Conservation (phyloP, 2,329 filamentous ascomycete genomes). For the Alternaria arborescens region DNA sequence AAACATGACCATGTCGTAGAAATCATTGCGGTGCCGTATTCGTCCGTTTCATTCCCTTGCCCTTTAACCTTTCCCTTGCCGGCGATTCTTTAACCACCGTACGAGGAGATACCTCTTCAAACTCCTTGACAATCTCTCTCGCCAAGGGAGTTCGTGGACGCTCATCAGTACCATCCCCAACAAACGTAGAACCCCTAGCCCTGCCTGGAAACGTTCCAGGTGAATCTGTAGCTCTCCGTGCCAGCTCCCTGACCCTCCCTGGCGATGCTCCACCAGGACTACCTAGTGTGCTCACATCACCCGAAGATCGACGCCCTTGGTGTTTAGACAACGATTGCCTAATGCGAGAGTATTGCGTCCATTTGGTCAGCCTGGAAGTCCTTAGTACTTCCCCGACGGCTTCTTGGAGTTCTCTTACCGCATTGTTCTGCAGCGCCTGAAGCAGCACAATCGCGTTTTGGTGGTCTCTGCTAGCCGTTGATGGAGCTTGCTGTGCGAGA, state of each 20-base stretch:
- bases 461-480: slow-evolving; percentile 40
- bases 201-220: slow-evolving; percentile 6
- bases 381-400: slow-evolving; percentile 22
- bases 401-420: slow-evolving; percentile 34
- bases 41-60: slow-evolving; percentile 20
- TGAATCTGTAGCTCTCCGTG: slow-evolving; percentile 13
- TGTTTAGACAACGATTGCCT: slow-evolving; percentile 33
- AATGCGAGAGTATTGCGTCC: slow-evolving; percentile 32
- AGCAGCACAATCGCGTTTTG: slow-evolving; percentile 49
- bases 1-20: slow-evolving; percentile 7
- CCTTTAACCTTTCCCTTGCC: slow-evolving; percentile 16
- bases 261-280: slow-evolving; percentile 13
- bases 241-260: slow-evolving; percentile 13
- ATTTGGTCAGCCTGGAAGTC: slow-evolving; percentile 30
- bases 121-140: slow-evolving; percentile 3
- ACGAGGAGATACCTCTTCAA: slow-evolving; percentile 13
- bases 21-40: slow-evolving; percentile 14
- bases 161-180: background rate
- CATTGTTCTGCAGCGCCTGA: slow-evolving; percentile 45
- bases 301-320: slow-evolving; percentile 27
- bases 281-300: slow-evolving; percentile 7
- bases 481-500: slow-evolving; percentile 27
- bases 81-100: slow-evolving; percentile 12
- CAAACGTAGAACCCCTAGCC: slow-evolving; percentile 9
- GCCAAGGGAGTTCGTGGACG: slow-evolving; percentile 12